These are phyloP conservation scores for Calendula officinalis DNA, from an alignment of 129 eudicot genomes.

Conservation along the genomic window DNA sequence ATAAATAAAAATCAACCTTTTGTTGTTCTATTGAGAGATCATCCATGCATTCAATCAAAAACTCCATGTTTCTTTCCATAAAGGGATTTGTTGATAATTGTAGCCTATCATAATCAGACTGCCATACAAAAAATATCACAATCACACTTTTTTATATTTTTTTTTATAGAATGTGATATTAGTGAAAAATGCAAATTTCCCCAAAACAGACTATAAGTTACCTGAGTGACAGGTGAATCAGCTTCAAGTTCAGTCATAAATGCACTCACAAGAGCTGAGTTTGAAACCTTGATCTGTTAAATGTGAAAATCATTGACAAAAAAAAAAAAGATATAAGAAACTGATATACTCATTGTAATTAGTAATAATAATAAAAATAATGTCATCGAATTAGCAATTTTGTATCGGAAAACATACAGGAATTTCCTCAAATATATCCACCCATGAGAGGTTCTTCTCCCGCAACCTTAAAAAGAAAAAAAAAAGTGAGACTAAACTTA, in stretches of 20 bases:
- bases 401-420: slow-evolving; percentile 62
- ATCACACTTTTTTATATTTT: not conserved
- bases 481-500: slow-evolving; percentile 8
- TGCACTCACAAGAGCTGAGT: slow-evolving; percentile 87
- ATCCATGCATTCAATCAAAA: slow-evolving; percentile 95
- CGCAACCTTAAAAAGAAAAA: slow-evolving; percentile 57
- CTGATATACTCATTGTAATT: not conserved
- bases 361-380: not conserved
- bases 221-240: slow-evolving; percentile 87
- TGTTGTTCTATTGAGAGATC: slow-evolving; percentile 94
- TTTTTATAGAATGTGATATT: not conserved
- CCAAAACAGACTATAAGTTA: slow-evolving; percentile 12
- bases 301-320: not conserved
- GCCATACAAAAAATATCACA: slow-evolving; percentile 9
- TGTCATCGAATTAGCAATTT: not conserved
- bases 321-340: not conserved
- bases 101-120: slow-evolving; percentile 95
- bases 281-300: slow-evolving; percentile 83
- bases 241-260: slow-evolving; percentile 88
- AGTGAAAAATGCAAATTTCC: not conserved
- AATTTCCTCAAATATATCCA: slow-evolving; percentile 97
- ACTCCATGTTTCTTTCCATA: slow-evolving; percentile 92
- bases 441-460: slow-evolving; percentile 96
- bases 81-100: slow-evolving; percentile 79
- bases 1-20: slow-evolving; percentile 43